Conservation (phyloP, 225 moss, liverwort and hornwort genomes). For the Pseudoscleropodium purum region DNA sequence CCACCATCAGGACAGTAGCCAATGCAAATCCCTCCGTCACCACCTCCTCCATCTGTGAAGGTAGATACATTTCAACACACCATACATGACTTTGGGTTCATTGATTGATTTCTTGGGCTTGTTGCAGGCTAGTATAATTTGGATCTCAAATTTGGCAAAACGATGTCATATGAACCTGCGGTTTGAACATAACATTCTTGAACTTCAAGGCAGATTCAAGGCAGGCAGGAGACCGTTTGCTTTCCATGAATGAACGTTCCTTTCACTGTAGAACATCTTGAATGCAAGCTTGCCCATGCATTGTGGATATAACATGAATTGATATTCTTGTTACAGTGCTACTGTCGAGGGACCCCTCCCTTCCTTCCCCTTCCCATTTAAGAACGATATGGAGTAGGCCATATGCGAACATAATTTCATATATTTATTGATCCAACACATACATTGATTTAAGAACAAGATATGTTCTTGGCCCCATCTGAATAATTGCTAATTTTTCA, state of each 20-base stretch:
- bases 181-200: background rate
- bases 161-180: background rate
- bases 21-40: background rate
- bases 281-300: background rate
- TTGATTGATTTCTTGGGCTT: background rate
- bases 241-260: background rate
- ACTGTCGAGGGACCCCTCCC: too few relatives aligned
- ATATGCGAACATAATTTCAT: background rate
- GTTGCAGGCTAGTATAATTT: background rate
- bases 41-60: background rate
- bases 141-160: background rate
- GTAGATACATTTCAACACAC: background rate
- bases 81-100: background rate
- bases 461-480: background rate
- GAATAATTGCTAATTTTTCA: background rate
- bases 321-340: too few relatives aligned
- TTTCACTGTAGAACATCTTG: background rate
- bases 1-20: constrained; percentile 8
- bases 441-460: background rate
- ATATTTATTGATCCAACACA: background rate
- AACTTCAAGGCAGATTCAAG: background rate
- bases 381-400: background rate
- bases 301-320: background rate
- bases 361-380: too few relatives aligned
- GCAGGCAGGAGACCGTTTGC: background rate